Percentiles rank a stretch among this genome's conserved stretches.
Evolutionary conservation across 2,329 filamentous ascomycete genomes (phyloP).

Genomic region (Myrmaecium sp.): DNA sequence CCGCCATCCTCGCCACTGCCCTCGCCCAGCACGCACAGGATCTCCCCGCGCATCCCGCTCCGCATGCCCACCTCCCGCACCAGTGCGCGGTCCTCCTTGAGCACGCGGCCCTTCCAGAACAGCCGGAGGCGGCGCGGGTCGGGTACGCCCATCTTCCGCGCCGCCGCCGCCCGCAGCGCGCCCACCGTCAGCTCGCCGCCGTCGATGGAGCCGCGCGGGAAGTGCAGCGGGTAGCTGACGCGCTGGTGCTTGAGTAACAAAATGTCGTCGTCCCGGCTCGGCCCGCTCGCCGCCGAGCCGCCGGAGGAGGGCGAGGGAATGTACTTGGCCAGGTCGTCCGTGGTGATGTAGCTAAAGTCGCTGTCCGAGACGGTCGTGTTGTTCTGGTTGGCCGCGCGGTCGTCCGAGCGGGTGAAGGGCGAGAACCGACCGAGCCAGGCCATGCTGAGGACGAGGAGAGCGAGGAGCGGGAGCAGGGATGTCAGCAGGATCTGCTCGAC

Average conservation of each 20-base stretch:
- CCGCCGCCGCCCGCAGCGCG: conserved; percentile 51
- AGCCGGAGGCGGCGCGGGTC: conserved; percentile 44
- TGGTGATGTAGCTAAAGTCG: conserved; percentile 73
- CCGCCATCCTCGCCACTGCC: conserved; percentile 15
- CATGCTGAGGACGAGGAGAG: conserved; percentile 24
- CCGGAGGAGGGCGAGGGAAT: conserved; percentile 5
- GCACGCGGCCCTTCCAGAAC: conserved; percentile 54
- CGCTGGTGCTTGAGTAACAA: conserved; percentile 53
- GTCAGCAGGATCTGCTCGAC: conserved; percentile 9
- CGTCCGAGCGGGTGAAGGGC: conserved; percentile 28
- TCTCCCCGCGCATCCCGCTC: conserved; percentile 39
- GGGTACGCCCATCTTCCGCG: conserved; percentile 46
- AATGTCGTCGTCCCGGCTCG: conserved; percentile 42
- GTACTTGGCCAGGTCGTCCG: conserved; percentile 43
- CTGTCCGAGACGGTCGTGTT: conserved; percentile 47
- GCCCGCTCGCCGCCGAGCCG: conserved; percentile 4
- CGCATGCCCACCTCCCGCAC: conserved; percentile 41
- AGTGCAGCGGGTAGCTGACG: conserved; percentile 50
- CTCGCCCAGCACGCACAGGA: conserved; percentile 42
- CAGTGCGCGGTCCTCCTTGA: conserved; percentile 45
- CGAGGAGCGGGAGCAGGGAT: conserved; percentile 15
- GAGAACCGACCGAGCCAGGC: conserved; percentile 30
- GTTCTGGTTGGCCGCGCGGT: conserved; percentile 20
- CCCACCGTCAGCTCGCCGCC: conserved; percentile 52
- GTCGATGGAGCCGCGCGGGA: conserved; percentile 59